Conservation (phyloP, 208 protist species). For the Acanthamoeba culbertsoni region DNA sequence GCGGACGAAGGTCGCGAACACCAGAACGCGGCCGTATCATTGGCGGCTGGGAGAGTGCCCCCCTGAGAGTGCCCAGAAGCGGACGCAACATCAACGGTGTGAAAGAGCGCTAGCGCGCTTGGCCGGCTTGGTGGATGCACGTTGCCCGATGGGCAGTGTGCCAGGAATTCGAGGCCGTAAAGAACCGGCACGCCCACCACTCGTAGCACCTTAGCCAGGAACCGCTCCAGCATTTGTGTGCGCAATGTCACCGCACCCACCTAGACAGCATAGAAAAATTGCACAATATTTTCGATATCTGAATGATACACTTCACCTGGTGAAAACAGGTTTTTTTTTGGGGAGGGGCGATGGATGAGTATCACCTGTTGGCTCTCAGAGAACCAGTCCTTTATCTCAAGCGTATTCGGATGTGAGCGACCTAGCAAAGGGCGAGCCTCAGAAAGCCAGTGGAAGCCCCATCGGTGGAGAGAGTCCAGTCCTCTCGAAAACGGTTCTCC, state of each 20-base stretch:
- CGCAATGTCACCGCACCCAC: neutral
- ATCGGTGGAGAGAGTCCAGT: neutral
- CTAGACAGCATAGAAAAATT: too few species aligned
- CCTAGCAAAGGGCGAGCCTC: neutral
- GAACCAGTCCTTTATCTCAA: neutral
- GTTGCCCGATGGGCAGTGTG: neutral
- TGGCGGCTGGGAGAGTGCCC: neutral
- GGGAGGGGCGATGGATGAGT: neutral
- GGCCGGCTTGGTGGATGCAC: neutral
- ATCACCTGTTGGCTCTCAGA: neutral
- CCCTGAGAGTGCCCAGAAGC: too few species aligned
- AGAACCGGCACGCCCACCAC: neutral
- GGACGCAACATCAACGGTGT: neutral
- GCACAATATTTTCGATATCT: too few species aligned
- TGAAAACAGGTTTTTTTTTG: neutral
- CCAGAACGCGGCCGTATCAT: neutral
- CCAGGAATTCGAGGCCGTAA: neutral
- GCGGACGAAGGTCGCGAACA: neutral
- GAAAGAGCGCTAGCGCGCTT: neutral
- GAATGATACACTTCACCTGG: neutral
- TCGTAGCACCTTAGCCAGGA: neutral
- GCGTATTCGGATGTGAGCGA: neutral
- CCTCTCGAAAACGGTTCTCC: neutral
- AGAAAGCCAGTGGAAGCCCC: neutral
- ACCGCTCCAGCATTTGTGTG: slow-evolving; percentile 27